A percentile compares a stretch with the other conserved stretches of the same genome.
Conservation (phyloP, 495 filamentous ascomycete genomes). For the Hypoxylon crocopeplum region DNA sequence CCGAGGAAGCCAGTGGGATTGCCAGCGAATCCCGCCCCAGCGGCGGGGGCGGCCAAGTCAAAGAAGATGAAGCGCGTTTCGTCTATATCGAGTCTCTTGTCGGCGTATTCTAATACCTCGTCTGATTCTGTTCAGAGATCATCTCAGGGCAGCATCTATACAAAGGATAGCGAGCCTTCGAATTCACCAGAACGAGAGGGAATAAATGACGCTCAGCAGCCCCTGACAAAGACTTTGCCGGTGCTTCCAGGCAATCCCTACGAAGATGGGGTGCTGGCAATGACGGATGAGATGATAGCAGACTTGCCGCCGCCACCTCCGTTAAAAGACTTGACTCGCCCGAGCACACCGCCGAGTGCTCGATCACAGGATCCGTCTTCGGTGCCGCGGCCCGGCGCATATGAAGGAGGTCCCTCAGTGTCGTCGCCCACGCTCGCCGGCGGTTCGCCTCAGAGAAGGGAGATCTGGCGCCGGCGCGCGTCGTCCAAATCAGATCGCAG, state of each 20-base stretch:
- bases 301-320: conserved; percentile 48
- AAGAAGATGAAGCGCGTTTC: conserved; percentile 39
- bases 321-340: conserved; percentile 42
- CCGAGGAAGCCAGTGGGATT: conserved; percentile 38
- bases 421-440: conserved; percentile 18
- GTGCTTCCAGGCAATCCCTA: conserved; percentile 32
- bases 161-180: conserved; percentile 45
- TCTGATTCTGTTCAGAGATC: conserved; percentile 46
- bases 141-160: conserved; percentile 41
- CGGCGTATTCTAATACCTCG: conserved; percentile 53
- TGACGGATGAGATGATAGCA: conserved; percentile 10
- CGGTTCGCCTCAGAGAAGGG: conserved; percentile 43
- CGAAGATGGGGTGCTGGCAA: conserved; percentile 14
- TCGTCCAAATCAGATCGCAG: conserved; percentile 51
- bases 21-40: conserved; percentile 28
- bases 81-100: conserved; percentile 55
- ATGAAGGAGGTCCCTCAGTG: conserved; percentile 4
- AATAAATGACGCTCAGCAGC: conserved; percentile 21
- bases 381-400: not conserved
- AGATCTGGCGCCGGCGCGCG: conserved; percentile 54
- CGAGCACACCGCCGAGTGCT: conserved; percentile 23
- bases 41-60: conserved; percentile 12
- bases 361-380: conserved; percentile 7
- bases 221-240: conserved; percentile 19
- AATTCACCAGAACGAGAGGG: conserved; percentile 40